Percentiles rank a stretch among this genome's conserved stretches.
phyloP scores from a whole-genome alignment of 441 rosid species.

The Adansonia madagascariensis region DNA sequence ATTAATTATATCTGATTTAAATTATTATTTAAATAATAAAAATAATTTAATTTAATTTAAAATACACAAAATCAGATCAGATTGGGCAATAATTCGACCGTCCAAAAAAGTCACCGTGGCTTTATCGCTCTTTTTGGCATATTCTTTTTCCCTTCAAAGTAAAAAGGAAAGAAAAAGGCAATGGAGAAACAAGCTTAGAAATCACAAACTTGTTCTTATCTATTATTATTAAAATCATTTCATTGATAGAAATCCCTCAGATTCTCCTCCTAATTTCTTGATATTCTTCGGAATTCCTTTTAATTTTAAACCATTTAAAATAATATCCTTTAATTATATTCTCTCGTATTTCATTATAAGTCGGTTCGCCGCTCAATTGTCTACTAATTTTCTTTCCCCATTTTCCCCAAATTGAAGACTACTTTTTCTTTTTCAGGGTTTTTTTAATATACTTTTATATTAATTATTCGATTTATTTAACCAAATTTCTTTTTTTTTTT shows the following conservation, averaged over 20 bases:
- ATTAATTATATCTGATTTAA: no score
- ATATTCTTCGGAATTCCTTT: not conserved
- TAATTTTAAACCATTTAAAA: not conserved
- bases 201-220: not conserved
- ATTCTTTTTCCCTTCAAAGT: not conserved
- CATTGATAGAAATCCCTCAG: not conserved
- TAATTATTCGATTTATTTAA: not conserved
- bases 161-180: not conserved
- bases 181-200: not conserved
- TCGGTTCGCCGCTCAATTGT: slow-evolving; percentile 13
- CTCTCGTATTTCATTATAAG: slow-evolving; percentile 5
- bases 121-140: not conserved
- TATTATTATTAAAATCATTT: not conserved
- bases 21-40: no score
- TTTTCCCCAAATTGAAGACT: not conserved
- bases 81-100: no score
- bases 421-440: not conserved
- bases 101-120: not conserved
- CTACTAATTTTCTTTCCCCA: no score
- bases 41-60: no score
- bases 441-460: not conserved
- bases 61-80: no score
- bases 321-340: not conserved
- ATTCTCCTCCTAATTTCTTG: slow-evolving; percentile 10
- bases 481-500: not conserved